Base-by-base conservation (phyloP, 2,329 filamentous ascomycete genomes). In the Talaromyces islandicus region DNA sequence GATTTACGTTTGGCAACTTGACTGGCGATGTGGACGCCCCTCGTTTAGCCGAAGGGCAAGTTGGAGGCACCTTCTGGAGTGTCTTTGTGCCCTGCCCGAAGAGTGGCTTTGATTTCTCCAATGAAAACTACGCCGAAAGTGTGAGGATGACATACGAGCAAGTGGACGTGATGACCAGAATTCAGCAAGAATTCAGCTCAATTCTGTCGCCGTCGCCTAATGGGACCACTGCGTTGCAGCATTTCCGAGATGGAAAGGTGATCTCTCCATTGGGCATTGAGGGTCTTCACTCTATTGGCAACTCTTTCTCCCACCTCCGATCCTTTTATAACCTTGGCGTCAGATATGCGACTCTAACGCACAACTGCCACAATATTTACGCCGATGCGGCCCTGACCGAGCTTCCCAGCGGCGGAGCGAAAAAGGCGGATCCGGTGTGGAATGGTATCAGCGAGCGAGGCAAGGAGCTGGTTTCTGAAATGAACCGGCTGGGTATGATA, bases 401-500 rank as follows among this genome's bases (percentile, higher is more conserved):
- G 70, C 38, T 78, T 64, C 66, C 71, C 68, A 58, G 71, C 64
- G 38, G 71, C 62, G 65, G 67, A 9, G 70, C 78, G 0, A 76
- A 77, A 21, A 79, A 69, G 48, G 69, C 73, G 14, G 67, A 70
- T 43, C 70, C 70, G 27, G 62, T 70, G 21, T 75, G 73, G 80
- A 84, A 61, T 73, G 93, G 93, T 2, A 80, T 97, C 1, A 93
- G 88, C 61, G 78, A 82, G 0, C 81, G 81, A 1, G 93, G 93
- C 4, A 83, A 84, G 56, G 71, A 80, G 12, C 76, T 97, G 0
- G 80, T 97, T 51, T 80, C 80, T 38, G 93, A 97, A 78, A 97
- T 97, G 92, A 97, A 97, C 72, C 85, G 93, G 3, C 79, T 97
- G 1, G 93, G 93, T 27, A 92, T 97, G 87, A 86, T 97, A n/a